Evolutionary conservation across 768 basidiomycete genomes (phyloP).

Genomic region (Wakefieldia striispora): DNA sequence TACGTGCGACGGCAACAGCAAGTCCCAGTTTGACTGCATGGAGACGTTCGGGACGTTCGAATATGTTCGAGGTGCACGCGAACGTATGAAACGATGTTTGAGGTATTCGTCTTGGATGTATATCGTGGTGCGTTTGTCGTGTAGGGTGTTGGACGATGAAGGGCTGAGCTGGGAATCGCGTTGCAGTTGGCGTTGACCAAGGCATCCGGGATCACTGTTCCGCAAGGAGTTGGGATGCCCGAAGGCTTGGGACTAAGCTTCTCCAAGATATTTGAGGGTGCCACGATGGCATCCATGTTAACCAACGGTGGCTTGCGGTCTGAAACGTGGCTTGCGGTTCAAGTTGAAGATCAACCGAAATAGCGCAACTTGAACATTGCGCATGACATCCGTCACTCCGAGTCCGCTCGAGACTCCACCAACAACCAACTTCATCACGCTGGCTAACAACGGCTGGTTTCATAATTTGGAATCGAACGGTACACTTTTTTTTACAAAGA

Average conservation of each 20-base stretch:
- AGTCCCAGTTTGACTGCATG: constrained; percentile 82
- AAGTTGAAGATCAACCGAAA: too few species aligned
- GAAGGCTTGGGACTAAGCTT: background rate
- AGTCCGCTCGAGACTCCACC: too few species aligned
- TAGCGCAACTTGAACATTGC: too few species aligned
- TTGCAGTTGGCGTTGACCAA: background rate
- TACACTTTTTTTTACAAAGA: too few species aligned
- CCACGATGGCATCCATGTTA: background rate
- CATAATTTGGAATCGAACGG: too few species aligned
- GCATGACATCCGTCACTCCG: too few species aligned
- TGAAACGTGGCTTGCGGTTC: too few species aligned
- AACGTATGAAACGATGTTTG: constrained; percentile 75
- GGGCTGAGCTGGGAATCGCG: background rate
- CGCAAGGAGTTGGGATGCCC: too few species aligned
- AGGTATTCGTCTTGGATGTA: constrained; percentile 72
- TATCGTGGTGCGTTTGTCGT: constrained; percentile 26
- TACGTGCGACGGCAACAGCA: constrained; percentile 71
- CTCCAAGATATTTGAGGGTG: background rate
- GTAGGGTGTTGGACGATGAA: background rate
- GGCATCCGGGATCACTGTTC: background rate
- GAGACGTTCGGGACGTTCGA: constrained; percentile 90
- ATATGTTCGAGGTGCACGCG: constrained; percentile 65
- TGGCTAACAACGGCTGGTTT: too few species aligned
- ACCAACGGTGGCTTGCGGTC: too few species aligned
- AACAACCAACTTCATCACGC: too few species aligned